These are phyloP conservation scores for Tolypocladium ophioglossoides DNA, from an alignment of 2,329 filamentous ascomycete species.

Conservation along the genomic window DNA sequence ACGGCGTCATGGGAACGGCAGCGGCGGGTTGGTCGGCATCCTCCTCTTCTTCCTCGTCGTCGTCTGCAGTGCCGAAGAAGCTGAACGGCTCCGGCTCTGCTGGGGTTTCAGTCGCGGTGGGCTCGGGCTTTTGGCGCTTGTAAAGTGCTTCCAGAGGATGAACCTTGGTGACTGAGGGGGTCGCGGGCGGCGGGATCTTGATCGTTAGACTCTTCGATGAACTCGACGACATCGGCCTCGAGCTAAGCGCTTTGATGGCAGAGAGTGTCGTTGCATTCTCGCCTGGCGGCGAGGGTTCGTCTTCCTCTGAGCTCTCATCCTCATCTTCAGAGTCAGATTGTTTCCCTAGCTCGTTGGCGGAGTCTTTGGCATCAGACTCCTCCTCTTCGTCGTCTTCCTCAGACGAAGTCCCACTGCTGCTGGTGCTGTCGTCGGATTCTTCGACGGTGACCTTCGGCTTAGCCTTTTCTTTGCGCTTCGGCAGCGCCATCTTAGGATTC, in stretches of 20 bases:
- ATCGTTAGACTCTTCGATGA: slow-evolving; percentile 42
- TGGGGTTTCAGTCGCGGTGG: slow-evolving; percentile 19
- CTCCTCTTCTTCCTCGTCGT: slow-evolving; percentile 33
- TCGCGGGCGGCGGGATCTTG: slow-evolving; percentile 38
- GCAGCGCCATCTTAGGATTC: slow-evolving; percentile 15
- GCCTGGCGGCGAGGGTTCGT: slow-evolving; percentile 7
- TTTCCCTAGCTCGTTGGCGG: slow-evolving; percentile 2
- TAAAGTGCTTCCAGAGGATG: slow-evolving; percentile 91
- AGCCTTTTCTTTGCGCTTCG: slow-evolving; percentile 10
- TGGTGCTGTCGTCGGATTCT: slow-evolving; percentile 24
- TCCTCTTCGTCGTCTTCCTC: slow-evolving; percentile 20
- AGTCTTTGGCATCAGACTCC: slow-evolving; percentile 15
- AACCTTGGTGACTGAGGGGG: slow-evolving; percentile 40
- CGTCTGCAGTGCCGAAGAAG: slow-evolving; percentile 57
- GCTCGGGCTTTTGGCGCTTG: slow-evolving; percentile 52
- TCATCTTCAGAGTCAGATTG: slow-evolving; percentile 9
- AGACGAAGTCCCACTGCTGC: slow-evolving; percentile 27
- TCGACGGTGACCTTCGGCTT: slow-evolving; percentile 9
- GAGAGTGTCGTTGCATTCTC: slow-evolving; percentile 12
- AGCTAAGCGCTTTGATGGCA: slow-evolving; percentile 16
- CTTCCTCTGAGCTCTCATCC: slow-evolving; percentile 6
- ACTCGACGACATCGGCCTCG: slow-evolving; percentile 38
- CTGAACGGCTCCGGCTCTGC: slow-evolving; percentile 54
- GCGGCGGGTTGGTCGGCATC: slow-evolving; percentile 20
- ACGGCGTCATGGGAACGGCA: slow-evolving; percentile 67